These are phyloP conservation scores for Grosmannia clavigera DNA, from an alignment of 2,329 filamentous ascomycete genomes.

Conservation along the genomic window DNA sequence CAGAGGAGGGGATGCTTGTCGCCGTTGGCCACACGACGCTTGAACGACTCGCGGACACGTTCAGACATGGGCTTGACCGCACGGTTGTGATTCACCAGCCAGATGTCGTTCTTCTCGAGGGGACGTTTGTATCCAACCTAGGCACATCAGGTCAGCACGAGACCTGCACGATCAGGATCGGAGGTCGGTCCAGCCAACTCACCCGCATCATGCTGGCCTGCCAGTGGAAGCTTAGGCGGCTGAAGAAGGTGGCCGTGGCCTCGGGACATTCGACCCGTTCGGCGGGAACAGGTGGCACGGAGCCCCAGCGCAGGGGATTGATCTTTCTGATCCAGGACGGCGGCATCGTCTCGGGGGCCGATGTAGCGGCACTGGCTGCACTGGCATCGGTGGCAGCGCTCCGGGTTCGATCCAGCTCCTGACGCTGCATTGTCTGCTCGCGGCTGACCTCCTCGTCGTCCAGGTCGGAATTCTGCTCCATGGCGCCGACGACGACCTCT, in stretches of 20 bases:
- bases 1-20: conserved; percentile 63
- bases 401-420: conserved; percentile 27
- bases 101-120: conserved; percentile 76
- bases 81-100: conserved; percentile 73
- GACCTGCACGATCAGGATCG: conserved; percentile 7
- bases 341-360: conserved; percentile 12
- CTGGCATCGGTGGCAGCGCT: conserved; percentile 44
- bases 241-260: conserved; percentile 61
- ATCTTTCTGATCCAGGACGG: conserved; percentile 51
- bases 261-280: conserved; percentile 50
- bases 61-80: conserved; percentile 56
- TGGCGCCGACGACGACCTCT: conserved; percentile 8
- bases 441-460: background rate
- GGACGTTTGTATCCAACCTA: conserved; percentile 75
- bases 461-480: conserved; percentile 22
- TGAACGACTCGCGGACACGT: conserved; percentile 56
- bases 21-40: conserved; percentile 52
- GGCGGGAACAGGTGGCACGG: conserved; percentile 41
- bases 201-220: conserved; percentile 77
- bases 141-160: conserved; percentile 1
- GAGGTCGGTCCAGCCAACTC: conserved; percentile 16
- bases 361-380: conserved; percentile 23
- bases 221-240: conserved; percentile 74
- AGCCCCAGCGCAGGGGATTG: conserved; percentile 51
- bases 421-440: conserved; percentile 11